These are phyloP conservation scores for Lecanicillium sp. DNA, from an alignment of 2,329 filamentous ascomycete genomes.

Conservation along the genomic window DNA sequence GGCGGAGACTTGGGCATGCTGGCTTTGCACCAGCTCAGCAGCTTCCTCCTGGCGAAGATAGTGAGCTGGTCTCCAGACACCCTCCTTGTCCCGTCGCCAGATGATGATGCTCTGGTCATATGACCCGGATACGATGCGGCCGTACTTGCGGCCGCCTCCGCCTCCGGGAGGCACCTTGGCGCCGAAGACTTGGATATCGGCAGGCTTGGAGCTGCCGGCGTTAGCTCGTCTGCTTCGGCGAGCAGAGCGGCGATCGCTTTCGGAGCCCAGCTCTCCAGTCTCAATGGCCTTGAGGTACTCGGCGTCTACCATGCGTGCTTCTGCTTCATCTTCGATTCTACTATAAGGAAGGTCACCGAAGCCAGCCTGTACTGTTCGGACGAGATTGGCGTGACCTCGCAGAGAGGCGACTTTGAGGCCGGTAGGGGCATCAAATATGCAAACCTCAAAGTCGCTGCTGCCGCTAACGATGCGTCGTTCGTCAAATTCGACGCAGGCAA, in stretches of 20 bases:
- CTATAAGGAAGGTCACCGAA: slow-evolving; percentile 86
- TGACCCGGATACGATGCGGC: slow-evolving; percentile 92
- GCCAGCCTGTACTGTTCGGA: slow-evolving; percentile 89
- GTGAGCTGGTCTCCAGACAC: slow-evolving; percentile 75
- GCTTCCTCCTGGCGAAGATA: slow-evolving; percentile 70
- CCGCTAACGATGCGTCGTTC: slow-evolving; percentile 89
- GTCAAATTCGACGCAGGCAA: slow-evolving; percentile 96
- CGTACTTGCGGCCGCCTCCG: slow-evolving; percentile 82
- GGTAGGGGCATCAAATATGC: slow-evolving; percentile 84
- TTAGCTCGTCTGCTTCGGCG: slow-evolving; percentile 46
- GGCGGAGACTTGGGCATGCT: background rate
- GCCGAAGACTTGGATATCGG: slow-evolving; percentile 72
- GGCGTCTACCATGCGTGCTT: slow-evolving; percentile 67
- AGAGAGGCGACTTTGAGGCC: slow-evolving; percentile 86
- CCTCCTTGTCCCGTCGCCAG: slow-evolving; percentile 81
- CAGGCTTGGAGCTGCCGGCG: slow-evolving; percentile 67
- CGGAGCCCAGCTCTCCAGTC: slow-evolving; percentile 40
- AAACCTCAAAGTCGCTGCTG: slow-evolving; percentile 92
- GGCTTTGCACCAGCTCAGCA: slow-evolving; percentile 40
- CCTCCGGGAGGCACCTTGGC: slow-evolving; percentile 87
- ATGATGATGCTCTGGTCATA: slow-evolving; percentile 96
- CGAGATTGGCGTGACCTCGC: slow-evolving; percentile 73
- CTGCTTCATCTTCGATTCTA: slow-evolving; percentile 63
- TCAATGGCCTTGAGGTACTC: slow-evolving; percentile 61
- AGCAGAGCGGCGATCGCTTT: slow-evolving; percentile 23